Evolutionary conservation across 352 stramenopile genomes (phyloP).

Genomic region (Globisporangium canariense): DNA sequence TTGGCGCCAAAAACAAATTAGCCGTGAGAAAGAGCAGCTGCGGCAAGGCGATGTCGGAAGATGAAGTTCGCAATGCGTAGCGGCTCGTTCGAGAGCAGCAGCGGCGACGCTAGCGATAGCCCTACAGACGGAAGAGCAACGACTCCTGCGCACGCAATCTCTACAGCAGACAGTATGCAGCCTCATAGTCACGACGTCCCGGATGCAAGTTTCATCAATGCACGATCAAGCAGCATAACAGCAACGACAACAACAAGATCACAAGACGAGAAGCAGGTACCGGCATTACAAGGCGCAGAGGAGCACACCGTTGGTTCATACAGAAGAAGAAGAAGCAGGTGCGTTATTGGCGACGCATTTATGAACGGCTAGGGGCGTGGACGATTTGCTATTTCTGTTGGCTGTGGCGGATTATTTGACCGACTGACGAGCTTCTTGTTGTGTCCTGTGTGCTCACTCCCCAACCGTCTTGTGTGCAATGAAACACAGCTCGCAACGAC

Average conservation of each 20-base stretch:
- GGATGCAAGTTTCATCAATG: not conserved
- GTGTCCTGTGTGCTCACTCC: not conserved
- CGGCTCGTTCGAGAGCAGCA: not conserved
- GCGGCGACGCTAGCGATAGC: no score
- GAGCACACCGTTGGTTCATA: not conserved
- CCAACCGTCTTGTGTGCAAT: not conserved
- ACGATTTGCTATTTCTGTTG: not conserved
- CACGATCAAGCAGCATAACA: not conserved
- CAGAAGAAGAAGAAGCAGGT: not conserved
- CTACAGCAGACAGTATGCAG: not conserved
- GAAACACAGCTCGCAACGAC: not conserved
- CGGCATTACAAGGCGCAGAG: not conserved
- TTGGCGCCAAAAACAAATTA: conserved; percentile 3
- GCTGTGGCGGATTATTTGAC: not conserved
- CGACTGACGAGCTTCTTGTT: not conserved
- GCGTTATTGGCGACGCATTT: not conserved
- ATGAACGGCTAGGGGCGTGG: not conserved
- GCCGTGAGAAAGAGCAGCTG: conserved; percentile 4
- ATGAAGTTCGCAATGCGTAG: conserved; percentile 6
- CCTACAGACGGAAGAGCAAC: not conserved
- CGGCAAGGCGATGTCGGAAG: not conserved
- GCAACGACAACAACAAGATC: not conserved
- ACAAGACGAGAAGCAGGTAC: not conserved
- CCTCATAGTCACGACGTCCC: not conserved
- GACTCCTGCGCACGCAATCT: not conserved